Percentiles rank a stretch among this genome's conserved stretches.
These are phyloP conservation scores for Brettanomyces naardenensis DNA, from an alignment of 805 yeast species.

Conservation along the genomic window DNA sequence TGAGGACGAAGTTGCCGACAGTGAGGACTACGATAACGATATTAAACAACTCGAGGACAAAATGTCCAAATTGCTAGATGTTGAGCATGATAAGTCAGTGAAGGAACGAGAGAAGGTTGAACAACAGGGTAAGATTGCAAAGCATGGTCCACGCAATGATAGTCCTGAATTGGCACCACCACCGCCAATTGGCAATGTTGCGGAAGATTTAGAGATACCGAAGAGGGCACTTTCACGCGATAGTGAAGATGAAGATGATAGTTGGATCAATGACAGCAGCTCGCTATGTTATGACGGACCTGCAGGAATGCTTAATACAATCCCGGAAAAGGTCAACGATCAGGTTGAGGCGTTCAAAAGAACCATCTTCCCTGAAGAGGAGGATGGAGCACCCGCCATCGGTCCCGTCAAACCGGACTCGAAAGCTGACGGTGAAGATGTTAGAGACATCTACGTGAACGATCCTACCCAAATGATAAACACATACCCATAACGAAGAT, in stretches of 20 bases:
- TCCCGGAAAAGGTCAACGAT: slow-evolving; percentile 37
- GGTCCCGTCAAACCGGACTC: neutral
- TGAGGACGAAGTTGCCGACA: slow-evolving; percentile 8
- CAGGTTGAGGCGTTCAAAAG: slow-evolving; percentile 19
- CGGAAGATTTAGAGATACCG: neutral
- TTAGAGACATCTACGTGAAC: neutral
- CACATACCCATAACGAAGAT: neutral
- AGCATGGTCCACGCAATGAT: neutral
- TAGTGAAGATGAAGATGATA: slow-evolving; percentile 19
- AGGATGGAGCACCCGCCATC: slow-evolving; percentile 2
- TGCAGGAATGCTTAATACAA: slow-evolving; percentile 59
- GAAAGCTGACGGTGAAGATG: slow-evolving; percentile 3
- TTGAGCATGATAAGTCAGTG: slow-evolving; percentile 29
- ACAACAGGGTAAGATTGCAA: neutral
- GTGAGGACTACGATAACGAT: slow-evolving; percentile 4
- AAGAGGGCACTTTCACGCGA: neutral
- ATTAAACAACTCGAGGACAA: slow-evolving; percentile 13
- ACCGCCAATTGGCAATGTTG: neutral
- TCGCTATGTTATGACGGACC: slow-evolving; percentile 50
- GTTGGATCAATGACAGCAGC: slow-evolving; percentile 47
- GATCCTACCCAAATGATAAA: slow-evolving; percentile 2
- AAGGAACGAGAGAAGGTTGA: slow-evolving; percentile 25
- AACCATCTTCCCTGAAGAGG: slow-evolving; percentile 11
- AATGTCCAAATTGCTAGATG: slow-evolving; percentile 20
- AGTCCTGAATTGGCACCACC: slow-evolving; percentile 11